A percentile compares a stretch with the other conserved stretches of the same genome.
Evolutionary conservation across 2,329 filamentous ascomycete genomes (phyloP).

Genomic region (Penicillium psychrosexuale): DNA sequence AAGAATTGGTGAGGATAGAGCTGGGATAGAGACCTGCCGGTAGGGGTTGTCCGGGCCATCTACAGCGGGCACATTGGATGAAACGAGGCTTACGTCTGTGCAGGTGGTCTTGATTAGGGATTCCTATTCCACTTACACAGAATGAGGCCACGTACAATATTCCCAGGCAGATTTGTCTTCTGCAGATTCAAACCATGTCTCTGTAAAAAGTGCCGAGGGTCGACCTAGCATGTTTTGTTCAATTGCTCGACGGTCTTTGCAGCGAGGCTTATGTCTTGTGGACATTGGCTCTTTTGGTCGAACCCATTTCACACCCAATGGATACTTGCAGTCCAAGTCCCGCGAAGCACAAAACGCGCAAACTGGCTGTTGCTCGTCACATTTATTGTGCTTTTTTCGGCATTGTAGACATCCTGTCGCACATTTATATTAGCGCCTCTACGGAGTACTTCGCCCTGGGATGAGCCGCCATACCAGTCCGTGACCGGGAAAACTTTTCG

Average conservation of each 20-base stretch:
- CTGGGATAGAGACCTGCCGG: constrained; percentile 21
- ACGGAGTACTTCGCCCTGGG: neutral
- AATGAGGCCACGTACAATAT: constrained; percentile 15
- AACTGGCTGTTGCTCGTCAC: constrained; percentile 16
- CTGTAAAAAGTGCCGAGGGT: constrained; percentile 5
- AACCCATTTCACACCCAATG: constrained; percentile 21
- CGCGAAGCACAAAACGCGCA: constrained; percentile 17
- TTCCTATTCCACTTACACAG: neutral
- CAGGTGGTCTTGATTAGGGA: neutral
- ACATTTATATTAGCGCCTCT: neutral
- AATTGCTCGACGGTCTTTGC: constrained; percentile 2
- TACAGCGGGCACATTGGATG: constrained; percentile 23
- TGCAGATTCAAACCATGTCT: constrained; percentile 11
- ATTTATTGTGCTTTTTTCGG: constrained; percentile 23
- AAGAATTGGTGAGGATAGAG: constrained; percentile 21
- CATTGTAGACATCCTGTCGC: constrained; percentile 21
- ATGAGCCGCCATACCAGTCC: constrained; percentile 14
- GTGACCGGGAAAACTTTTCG: constrained; percentile 19
- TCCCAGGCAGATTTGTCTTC: constrained; percentile 24
- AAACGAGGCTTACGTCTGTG: constrained; percentile 23
- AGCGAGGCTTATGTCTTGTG: constrained; percentile 18
- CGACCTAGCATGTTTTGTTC: neutral
- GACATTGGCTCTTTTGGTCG: constrained; percentile 10
- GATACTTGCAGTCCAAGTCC: constrained; percentile 16
- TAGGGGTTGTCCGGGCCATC: constrained; percentile 26